Conservation (phyloP, 768 basidiomycete genomes). For the Collybia sp. region DNA sequence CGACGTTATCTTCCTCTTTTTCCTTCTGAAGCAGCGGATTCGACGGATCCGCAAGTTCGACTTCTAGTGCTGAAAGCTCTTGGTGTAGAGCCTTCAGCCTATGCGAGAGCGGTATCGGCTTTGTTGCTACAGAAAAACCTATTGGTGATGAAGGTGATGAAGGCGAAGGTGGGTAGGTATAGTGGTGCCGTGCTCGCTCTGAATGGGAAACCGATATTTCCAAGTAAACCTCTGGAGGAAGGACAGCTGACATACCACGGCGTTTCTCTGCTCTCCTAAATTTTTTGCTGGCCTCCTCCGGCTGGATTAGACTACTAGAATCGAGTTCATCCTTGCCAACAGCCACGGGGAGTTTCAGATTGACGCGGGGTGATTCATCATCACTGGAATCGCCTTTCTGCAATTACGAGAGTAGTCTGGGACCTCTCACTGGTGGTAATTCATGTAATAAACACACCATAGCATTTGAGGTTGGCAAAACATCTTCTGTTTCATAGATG, state of each 20-base stretch:
- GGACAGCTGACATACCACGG: slow-evolving; percentile 33
- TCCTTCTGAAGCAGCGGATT: slow-evolving; percentile 63
- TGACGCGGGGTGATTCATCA: slow-evolving; percentile 42
- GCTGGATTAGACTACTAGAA: slow-evolving; percentile 52
- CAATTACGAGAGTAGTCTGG: slow-evolving; percentile 1
- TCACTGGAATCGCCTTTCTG: slow-evolving; percentile 65
- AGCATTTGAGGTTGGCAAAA: slow-evolving; percentile 46
- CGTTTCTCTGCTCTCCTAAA: slow-evolving; percentile 72
- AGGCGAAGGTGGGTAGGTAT: slow-evolving; percentile 67
- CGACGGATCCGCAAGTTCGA: slow-evolving; percentile 76
- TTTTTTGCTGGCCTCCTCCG: slow-evolving; percentile 63
- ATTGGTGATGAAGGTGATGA: slow-evolving; percentile 41
- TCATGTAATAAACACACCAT: slow-evolving; percentile 35
- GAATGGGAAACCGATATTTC: slow-evolving; percentile 1
- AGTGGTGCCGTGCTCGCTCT: slow-evolving; percentile 55
- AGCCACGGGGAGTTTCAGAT: slow-evolving; percentile 21
- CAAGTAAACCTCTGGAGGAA: background rate
- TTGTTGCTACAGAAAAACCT: slow-evolving; percentile 24
- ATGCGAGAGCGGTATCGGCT: slow-evolving; percentile 46
- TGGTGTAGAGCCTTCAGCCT: slow-evolving; percentile 64
- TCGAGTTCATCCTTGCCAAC: slow-evolving; percentile 65
- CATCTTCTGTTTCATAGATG: slow-evolving; percentile 89
- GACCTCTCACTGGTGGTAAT: slow-evolving; percentile 2
- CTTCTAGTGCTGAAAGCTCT: slow-evolving; percentile 78
- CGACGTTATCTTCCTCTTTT: slow-evolving; percentile 53